Base-by-base conservation (phyloP, 495 filamentous ascomycete species). In the Pyrenopolyporus hunteri region DNA sequence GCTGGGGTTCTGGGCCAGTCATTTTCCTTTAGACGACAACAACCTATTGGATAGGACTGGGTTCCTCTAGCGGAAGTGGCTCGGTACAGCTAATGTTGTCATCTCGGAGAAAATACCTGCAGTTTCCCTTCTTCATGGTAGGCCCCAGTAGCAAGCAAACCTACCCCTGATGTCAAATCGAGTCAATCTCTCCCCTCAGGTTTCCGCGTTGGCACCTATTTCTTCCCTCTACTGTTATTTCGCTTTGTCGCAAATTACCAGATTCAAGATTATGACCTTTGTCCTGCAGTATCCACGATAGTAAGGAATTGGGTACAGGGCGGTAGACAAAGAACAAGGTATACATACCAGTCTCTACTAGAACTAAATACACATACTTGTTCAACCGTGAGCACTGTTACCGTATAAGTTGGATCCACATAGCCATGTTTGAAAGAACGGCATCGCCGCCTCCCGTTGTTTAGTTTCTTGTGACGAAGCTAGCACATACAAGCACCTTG, bases 51-150 rank as follows among this genome's bases (percentile, higher is more conserved):
- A 52, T 16, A 20, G 1, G 26, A 16, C 19, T 52, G 43, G 6
- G 11, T 28, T 10, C 28, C 50, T 32, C 23, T 39, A 54, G 16
- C 25, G 23, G 43, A 31, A 49, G 6, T 32, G 35, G 61, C 59
- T 59, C 54, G 36, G 44, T n/a, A n/a, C n/a, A n/a, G n/a, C n/a
- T n/a, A 32, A 57, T 47, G 63, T 57, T 66, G 56, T 57, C 63
- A 60, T 66, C 49, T 66, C 57, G 56, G 57, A 66, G 51, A 60
- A 57, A 60, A 56, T 60, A 48, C 14, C 28, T 66, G 63, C 57
- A 66, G 57, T 44, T 48, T 23, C 26, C 63, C 57, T 54, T 51
- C 23, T 32, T n/a, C 23, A 57, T 57, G 51, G 39, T 23, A 62
- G 17, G 20, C 22, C 36, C 35, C 11, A 49, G 39, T 39, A 20